Base-by-base conservation (phyloP, 2,329 filamentous ascomycete genomes). In the Alternaria alternata region DNA sequence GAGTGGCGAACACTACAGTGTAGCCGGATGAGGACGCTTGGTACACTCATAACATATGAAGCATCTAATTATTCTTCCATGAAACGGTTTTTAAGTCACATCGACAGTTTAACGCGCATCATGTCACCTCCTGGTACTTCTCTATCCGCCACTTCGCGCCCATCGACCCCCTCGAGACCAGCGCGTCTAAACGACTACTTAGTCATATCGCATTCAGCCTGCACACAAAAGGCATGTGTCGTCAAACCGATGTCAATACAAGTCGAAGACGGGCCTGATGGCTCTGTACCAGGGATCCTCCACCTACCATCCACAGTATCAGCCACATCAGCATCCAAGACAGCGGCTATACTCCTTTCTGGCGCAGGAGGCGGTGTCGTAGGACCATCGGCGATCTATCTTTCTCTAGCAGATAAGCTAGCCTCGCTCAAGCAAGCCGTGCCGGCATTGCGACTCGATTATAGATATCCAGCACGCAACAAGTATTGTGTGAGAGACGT, bases 401-500 rank as follows among this genome's bases (percentile, higher is more conserved):
- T 54, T 1, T 58, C 55, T 12, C 11, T 58, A 0, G 49, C 55
- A 1, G 49, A 54, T 11, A 58, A 58, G 14, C 30, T 58, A 4
- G 55, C 55, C 0, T 30, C 16, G 4, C 42, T 58, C 4, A 18
- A 30, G 2, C 49, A 36, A 16, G 42, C 55, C 5, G 49, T 58
- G 14, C 42, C 55, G 0, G 34, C 26, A 1, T 20, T 54, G 4
- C 55, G 49, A 36, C 34, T 58, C 11, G 55, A 54, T 5, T 58
- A 58, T 9, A 51, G 55, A 8, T 58, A 41, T 32, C 55, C 49
- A 7, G 55, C 55, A 11, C 42, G 42, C 14, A 58, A 28, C 3
- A 41, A 42, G 11, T 26, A 58, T 49, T 58, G 48, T 12, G 42
- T 58, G 12, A 41, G 42, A 28, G 55, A 42, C 11, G 55, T 58